These are phyloP conservation scores for Brettanomyces sp. DNA, from an alignment of 805 yeast genomes.

Conservation along the genomic window DNA sequence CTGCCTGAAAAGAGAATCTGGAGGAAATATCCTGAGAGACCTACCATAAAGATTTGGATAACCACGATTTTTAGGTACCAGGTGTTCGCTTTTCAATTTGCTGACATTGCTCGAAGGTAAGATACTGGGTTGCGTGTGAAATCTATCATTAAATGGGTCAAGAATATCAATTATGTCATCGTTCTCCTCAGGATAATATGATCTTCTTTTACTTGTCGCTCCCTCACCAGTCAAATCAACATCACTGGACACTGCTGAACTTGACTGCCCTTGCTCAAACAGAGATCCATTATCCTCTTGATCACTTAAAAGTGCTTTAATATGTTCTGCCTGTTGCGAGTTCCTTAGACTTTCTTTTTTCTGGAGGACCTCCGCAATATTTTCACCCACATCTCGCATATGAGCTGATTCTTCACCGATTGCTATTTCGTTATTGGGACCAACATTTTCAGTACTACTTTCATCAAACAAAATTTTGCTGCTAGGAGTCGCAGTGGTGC, in stretches of 20 bases:
- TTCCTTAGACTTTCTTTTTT: neutral
- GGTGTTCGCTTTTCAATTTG: neutral
- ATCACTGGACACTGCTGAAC: neutral
- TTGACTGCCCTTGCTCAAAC: neutral
- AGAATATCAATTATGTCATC: neutral
- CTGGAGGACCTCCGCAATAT: neutral
- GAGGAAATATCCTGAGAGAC: conserved; percentile 29
- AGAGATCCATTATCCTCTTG: neutral
- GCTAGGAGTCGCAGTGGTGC: too few relatives aligned
- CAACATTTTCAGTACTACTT: too few relatives aligned
- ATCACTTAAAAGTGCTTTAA: neutral
- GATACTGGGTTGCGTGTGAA: too few relatives aligned
- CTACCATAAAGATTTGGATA: conserved; percentile 30
- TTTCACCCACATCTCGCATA: neutral
- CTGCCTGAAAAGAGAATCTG: conserved; percentile 24
- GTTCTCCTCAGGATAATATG: conserved; percentile 1
- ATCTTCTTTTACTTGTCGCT: conserved; percentile 1
- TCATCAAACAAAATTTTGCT: too few relatives aligned
- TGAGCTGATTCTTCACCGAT: too few relatives aligned
- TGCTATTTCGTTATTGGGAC: too few relatives aligned
- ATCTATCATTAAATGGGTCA: neutral
- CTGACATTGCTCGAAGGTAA: too few relatives aligned
- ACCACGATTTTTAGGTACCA: neutral
- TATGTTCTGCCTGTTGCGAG: neutral
- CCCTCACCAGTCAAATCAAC: neutral